These are phyloP conservation scores for Calocybe cyanea DNA, from an alignment of 768 basidiomycete genomes.

Conservation along the genomic window DNA sequence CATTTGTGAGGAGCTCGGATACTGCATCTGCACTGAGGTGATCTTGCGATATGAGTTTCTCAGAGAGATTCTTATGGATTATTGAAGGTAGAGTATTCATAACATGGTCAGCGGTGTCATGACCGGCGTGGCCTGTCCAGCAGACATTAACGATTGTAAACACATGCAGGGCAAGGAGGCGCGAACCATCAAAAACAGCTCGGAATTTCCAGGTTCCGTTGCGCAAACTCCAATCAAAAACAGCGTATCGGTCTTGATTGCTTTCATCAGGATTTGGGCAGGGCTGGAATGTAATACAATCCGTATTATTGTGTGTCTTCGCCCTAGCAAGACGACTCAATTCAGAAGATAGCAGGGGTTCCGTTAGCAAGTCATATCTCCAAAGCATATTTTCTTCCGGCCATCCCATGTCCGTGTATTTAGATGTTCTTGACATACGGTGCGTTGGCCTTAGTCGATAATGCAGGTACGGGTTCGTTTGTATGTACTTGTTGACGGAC, in stretches of 20 bases:
- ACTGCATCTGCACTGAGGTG: constrained; percentile 17
- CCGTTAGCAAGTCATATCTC: constrained; percentile 36
- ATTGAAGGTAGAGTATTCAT: constrained; percentile 27
- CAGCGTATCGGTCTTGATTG: constrained; percentile 44
- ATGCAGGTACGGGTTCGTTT: too few relatives aligned
- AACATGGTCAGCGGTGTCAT: constrained; percentile 42
- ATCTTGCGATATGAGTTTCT: constrained; percentile 7
- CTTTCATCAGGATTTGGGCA: constrained; percentile 33
- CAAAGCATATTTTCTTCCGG: constrained; percentile 26
- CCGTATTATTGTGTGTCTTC: constrained; percentile 28
- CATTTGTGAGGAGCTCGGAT: constrained; percentile 27
- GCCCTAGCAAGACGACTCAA: constrained; percentile 36
- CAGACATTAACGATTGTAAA: not conserved
- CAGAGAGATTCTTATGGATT: constrained; percentile 24
- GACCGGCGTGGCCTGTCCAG: constrained; percentile 42
- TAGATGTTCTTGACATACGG: constrained; percentile 18
- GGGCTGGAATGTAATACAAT: constrained; percentile 44
- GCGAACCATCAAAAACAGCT: constrained; percentile 46
- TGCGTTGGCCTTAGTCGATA: too few relatives aligned
- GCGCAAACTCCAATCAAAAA: constrained; percentile 34
- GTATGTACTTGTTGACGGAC: too few relatives aligned
- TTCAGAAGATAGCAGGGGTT: constrained; percentile 36
- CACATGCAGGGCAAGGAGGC: not conserved
- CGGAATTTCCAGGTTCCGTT: constrained; percentile 41
- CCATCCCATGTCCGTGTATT: constrained; percentile 36